Base-by-base conservation (phyloP, 2,329 filamentous ascomycete species). In the Epichloe festucae region DNA sequence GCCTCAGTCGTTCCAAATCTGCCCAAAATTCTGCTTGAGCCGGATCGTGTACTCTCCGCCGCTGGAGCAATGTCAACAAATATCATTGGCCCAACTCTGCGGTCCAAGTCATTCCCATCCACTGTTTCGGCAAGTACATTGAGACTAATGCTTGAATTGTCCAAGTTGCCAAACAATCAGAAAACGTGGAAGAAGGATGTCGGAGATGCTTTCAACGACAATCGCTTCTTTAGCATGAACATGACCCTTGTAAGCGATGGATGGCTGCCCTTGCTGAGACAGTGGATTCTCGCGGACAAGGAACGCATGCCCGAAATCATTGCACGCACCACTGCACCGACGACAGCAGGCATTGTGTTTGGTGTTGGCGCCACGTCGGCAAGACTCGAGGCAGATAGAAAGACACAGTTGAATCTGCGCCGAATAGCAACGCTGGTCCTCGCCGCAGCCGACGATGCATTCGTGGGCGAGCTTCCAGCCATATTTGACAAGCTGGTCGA, bases 341-440 rank as follows among this genome's bases (percentile, higher is more conserved):
- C 90, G 1, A 91, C 90, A 14, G 93, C 94, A 0, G 93, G 93
- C 8, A 94, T 98, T 59, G 91, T 98, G 64, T 98, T 98, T 62
- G 93, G 93, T n/a, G 93, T 98, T 0, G 94, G 94, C 11, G 93
- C 93, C 6, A 89, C 88, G 21, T 94, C 90, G 43, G 93, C 93
- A 38, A 79, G 93, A 53, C 78, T 94, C n/a, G 93, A 98, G 68
- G 89, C 94, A 5, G 93, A 98, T 67, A 84, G 90, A 53, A 93
- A 85, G 68, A 89, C 90, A 1, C 91, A 97, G 67, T 77, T 95
- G 34, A 95, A 89, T 57, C 77, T 98, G 17, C 85, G 90, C 12
- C 81, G 93, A 46, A 81, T 94, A 46, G 82, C 89, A 4, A 76
- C 89, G 1, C 73, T 98, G 11, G 72, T 97, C 15, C 75, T 97